Base-by-base conservation (phyloP, 116 monocot genomes). In the Iris pallida region DNA sequence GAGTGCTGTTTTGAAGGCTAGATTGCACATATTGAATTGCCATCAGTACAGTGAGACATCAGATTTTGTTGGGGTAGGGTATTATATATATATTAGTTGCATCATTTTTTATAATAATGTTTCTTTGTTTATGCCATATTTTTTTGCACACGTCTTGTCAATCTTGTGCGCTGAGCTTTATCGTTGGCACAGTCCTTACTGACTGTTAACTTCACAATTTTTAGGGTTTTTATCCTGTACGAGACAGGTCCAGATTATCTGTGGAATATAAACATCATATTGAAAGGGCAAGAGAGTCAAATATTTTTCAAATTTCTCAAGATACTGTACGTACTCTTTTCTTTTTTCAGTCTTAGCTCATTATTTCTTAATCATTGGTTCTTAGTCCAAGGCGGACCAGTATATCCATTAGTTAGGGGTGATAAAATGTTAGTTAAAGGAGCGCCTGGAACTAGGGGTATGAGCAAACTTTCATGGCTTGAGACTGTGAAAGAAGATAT, bases 41-140 rank as follows among this genome's bases (percentile, higher is more conserved):
- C 97, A 98, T 78, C 97, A 98, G 70, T 90, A 92, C 45, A 85
- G 93, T 20, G 97, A 98, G 65, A 85, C 93, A 55, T 83, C 97
- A 14, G 97, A 98, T 67, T 98, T 98, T 62, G 72, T 98, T 71
- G 97, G 97, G 90, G 90, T 90, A 53, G 12, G 79, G 41, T 30
- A 30, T 30, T 20, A 20, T 10, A 65, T 65, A 47, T 65, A 12
- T 49, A 65, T 5, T 40, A 17, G 20, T 52, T 11, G 30, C 30
- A 30, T 30, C 30, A 30, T 30, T 30, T 51, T 51, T 51, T 51
- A 9, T 51, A 7, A 51, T 55, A 67, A 42, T 9, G 4, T 55
- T 4, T 67, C 47, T 19, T 8, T 11, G 13, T 49, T 49, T 45
- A 15, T 12, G 40, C 65, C 3, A 7, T 49, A 20, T 45, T 66